Base-by-base conservation (phyloP, 2,329 filamentous ascomycete species). In the Ceratocystis huliohia region DNA sequence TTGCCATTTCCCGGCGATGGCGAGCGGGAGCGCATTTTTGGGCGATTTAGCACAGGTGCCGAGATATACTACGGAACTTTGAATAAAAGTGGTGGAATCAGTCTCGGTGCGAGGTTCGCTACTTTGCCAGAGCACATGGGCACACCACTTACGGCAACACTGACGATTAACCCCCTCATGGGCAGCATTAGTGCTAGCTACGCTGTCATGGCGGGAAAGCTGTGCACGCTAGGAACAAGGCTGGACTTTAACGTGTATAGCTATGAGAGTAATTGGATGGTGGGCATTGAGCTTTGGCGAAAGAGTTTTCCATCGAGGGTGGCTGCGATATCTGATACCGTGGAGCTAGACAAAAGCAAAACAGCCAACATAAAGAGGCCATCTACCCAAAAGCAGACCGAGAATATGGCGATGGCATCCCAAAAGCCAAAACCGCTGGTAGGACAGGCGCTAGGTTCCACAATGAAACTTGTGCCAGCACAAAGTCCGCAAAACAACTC, bases 221-320 rank as follows among this genome's bases (percentile, higher is more conserved):
- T 91, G 72, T 84, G 96, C 70, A 89, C 91, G 10, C 82, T 99
- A 63, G 94, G 91, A 69, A 95, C 91, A 25, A 86, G 88, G 63
- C 93, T 97, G 77, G 91, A 95, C 73, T 99, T 99, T 77, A 99
- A 99, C 73, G 88, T 96, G 63, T 97, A 96, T 77, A 96, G 91
- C 74, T 99, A 96, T 78, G 94, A 99, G 78, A 96, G 91, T 73
- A 89, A 94, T 67, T 88, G 96, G 80, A 87, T 91, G 30, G 83
- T 97, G 28, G 94, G 94, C 15, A 89, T 91, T 78, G 94, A 99
- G 77, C 79, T 97, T 56, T 99, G 94, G 93, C 86, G 89, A 72
- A 87, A 84, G 71, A 79, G 79, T 22, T 74, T 76, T 17, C 66
- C 71, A 69, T 75, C 78, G 20, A 76, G 53, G 73, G 77, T 5